Percentiles rank a stretch among this genome's conserved stretches.
Conservation (phyloP, 345 rosid genomes). For the Camelina laxa region DNA sequence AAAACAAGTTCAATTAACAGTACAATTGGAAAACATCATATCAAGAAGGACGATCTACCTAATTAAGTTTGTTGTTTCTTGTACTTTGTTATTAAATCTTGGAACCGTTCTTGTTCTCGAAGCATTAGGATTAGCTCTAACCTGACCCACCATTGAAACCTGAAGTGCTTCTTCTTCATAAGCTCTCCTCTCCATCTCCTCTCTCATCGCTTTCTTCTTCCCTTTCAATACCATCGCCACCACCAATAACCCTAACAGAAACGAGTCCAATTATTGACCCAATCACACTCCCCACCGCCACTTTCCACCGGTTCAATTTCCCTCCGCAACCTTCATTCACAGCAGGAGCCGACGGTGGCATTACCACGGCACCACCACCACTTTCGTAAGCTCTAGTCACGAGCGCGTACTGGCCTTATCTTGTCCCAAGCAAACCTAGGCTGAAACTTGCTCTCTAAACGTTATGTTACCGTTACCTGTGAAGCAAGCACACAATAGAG, state of each 20-base stretch:
- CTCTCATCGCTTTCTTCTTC: slow-evolving; percentile 51
- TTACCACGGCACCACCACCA: slow-evolving; percentile 3
- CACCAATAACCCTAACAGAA: slow-evolving; percentile 42
- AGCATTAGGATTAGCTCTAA: slow-evolving; percentile 46
- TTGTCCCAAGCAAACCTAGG: slow-evolving; percentile 39
- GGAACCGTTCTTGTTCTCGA: slow-evolving; percentile 41
- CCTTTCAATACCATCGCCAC: slow-evolving; percentile 49
- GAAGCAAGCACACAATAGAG: slow-evolving; percentile 46
- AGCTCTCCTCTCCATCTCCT: slow-evolving; percentile 45
- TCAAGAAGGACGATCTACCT: slow-evolving; percentile 11
- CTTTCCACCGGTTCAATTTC: slow-evolving; percentile 45
- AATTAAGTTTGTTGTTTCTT: slow-evolving; percentile 19
- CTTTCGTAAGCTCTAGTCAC: slow-evolving; percentile 5
- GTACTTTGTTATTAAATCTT: slow-evolving; percentile 39
- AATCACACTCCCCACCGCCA: slow-evolving; percentile 47
- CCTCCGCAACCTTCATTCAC: slow-evolving; percentile 28
- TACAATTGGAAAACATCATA: not conserved
- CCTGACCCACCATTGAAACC: slow-evolving; percentile 52
- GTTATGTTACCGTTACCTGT: slow-evolving; percentile 43
- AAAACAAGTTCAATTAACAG: not conserved
- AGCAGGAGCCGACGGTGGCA: slow-evolving; percentile 17
- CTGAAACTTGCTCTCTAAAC: slow-evolving; percentile 41
- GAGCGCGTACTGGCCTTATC: slow-evolving; percentile 45
- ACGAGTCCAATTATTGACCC: slow-evolving; percentile 44
- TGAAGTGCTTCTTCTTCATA: slow-evolving; percentile 52